These are phyloP conservation scores for Musa troglodytarum DNA, from an alignment of 176 grass and related monocot genomes.

Conservation along the genomic window DNA sequence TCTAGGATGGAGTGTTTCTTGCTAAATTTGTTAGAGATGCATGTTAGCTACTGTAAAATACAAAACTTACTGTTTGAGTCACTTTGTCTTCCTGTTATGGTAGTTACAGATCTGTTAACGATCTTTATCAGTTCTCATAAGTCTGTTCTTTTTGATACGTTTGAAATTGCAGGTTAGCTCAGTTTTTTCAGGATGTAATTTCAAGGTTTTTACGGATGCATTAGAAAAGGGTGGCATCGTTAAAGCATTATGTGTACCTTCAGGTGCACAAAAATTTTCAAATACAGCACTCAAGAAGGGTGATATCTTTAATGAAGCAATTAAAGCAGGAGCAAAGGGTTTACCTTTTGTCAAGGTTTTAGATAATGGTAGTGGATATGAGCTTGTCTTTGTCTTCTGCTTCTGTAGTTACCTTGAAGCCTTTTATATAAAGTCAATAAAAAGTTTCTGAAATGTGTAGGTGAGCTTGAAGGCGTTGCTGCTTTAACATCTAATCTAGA, in stretches of 20 bases:
- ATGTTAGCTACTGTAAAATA: neutral
- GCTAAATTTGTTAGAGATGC: neutral
- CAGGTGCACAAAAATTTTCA: slow-evolving; percentile 68
- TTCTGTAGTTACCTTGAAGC: neutral
- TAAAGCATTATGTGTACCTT: slow-evolving; percentile 70
- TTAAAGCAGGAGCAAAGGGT: slow-evolving; percentile 91
- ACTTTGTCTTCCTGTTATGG: neutral
- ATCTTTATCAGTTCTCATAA: neutral
- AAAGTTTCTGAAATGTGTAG: slow-evolving; percentile 25
- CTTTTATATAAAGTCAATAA: neutral
- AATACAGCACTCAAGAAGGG: slow-evolving; percentile 97
- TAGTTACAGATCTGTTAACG: neutral
- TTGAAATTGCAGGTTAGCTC: slow-evolving; percentile 61
- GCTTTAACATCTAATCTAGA: slow-evolving; percentile 58
- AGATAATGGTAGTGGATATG: slow-evolving; percentile 50
- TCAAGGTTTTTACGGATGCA: slow-evolving; percentile 89
- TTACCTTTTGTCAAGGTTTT: slow-evolving; percentile 90
- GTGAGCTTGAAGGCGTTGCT: slow-evolving; percentile 76
- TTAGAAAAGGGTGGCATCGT: slow-evolving; percentile 64
- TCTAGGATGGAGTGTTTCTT: neutral
- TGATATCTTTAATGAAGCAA: slow-evolving; percentile 68
- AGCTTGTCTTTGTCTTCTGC: neutral
- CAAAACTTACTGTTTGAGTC: neutral
- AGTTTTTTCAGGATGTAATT: slow-evolving; percentile 50
- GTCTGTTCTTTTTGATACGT: slow-evolving; percentile 4